Conservation (phyloP, 164 flowering plant genomes). For the Aristolochia fimbriata region DNA sequence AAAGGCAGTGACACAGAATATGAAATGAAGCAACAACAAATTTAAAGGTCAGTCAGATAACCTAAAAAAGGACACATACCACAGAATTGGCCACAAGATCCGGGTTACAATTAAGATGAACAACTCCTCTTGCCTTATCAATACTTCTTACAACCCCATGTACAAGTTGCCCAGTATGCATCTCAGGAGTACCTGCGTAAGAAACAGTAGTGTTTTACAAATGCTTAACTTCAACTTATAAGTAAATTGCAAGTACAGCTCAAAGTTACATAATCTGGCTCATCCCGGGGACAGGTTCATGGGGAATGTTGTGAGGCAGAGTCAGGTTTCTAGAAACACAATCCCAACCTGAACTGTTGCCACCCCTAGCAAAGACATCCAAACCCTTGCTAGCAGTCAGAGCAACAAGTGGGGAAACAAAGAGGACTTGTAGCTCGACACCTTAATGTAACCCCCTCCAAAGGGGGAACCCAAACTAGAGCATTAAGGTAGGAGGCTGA, state of each 20-base stretch:
- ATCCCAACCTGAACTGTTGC: no score
- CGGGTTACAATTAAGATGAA: slow-evolving; percentile 54
- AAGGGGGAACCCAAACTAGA: no score
- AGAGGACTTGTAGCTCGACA: no score
- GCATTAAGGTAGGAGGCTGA: no score
- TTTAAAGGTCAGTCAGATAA: background rate
- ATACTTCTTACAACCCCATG: slow-evolving; percentile 72
- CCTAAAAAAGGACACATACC: slow-evolving; percentile 31
- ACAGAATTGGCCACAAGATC: slow-evolving; percentile 58
- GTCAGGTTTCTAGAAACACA: no score
- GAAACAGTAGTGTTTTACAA: background rate
- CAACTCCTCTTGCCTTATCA: slow-evolving; percentile 68
- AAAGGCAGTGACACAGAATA: background rate
- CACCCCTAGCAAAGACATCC: no score
- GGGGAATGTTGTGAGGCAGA: no score
- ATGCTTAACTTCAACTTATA: background rate
- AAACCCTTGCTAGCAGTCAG: no score
- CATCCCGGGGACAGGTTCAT: no score
- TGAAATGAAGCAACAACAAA: background rate
- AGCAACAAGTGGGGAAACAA: no score
- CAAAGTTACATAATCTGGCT: background rate
- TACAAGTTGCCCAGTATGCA: slow-evolving; percentile 45
- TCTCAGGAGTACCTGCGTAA: slow-evolving; percentile 32
- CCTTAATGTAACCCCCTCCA: no score
- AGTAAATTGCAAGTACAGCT: background rate